Evolutionary conservation across 805 yeast genomes (phyloP).

Genomic region (Lachancea thermotolerans): DNA sequence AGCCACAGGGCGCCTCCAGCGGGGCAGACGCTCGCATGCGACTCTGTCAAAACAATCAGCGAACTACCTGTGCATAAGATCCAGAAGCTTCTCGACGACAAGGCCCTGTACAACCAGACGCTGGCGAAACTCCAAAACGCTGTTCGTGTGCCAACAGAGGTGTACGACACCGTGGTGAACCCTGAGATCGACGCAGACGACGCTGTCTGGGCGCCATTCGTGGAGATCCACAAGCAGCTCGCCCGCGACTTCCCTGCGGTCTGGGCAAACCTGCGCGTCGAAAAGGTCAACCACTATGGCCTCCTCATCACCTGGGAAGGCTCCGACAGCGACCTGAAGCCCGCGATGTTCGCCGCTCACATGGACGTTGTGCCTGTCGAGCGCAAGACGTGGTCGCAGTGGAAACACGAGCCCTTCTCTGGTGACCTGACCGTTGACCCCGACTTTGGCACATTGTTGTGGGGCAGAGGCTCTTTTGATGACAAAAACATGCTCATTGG

Average conservation of each 20-base stretch:
- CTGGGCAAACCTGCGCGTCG: conserved; percentile 42
- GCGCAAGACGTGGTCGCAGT: conserved; percentile 43
- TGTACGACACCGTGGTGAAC: conserved; percentile 43
- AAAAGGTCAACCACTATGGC: conserved; percentile 54
- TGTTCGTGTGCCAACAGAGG: conserved; percentile 52
- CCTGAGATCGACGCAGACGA: conserved; percentile 44
- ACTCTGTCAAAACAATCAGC: conserved; percentile 7
- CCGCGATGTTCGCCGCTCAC: conserved; percentile 67
- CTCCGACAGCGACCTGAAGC: conserved; percentile 43
- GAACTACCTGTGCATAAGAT: conserved; percentile 5
- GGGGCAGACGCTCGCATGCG: conserved; percentile 6
- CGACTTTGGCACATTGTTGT: conserved; percentile 44
- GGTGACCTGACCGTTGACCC: conserved; percentile 55
- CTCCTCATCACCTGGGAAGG: conserved; percentile 62
- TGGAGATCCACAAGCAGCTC: conserved; percentile 47
- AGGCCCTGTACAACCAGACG: conserved; percentile 32
- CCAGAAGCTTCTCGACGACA: conserved; percentile 19
- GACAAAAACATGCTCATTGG: conserved; percentile 63
- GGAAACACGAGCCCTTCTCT: conserved; percentile 61
- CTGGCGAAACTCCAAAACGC: conserved; percentile 44
- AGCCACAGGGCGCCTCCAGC: neutral
- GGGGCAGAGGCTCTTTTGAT: conserved; percentile 73
- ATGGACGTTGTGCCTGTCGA: conserved; percentile 79
- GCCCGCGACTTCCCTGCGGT: conserved; percentile 48
- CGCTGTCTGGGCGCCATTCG: conserved; percentile 32